Percentiles rank a stretch among this genome's conserved stretches.
phyloP scores from a whole-genome alignment of 2,329 filamentous ascomycete species.

The Aciculosporium take region DNA sequence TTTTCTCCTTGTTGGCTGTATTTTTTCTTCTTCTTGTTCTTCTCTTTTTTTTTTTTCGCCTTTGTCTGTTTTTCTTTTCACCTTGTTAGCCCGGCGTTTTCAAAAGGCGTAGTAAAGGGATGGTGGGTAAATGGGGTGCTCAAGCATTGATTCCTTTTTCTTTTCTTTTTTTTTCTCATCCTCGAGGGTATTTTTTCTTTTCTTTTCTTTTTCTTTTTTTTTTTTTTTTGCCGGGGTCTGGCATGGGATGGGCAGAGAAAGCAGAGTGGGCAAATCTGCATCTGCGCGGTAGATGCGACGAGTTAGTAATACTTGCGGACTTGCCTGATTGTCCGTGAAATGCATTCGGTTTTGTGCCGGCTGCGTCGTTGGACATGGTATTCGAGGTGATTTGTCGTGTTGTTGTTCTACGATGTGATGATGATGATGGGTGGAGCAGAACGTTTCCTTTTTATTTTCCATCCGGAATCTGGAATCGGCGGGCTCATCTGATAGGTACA shows the following conservation, averaged over 20 bases:
- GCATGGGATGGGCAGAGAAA: not conserved
- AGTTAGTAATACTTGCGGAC: not conserved
- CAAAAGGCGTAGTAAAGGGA: constrained; percentile 4
- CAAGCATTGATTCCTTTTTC: not conserved
- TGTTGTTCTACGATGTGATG: not conserved
- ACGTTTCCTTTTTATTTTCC: not conserved
- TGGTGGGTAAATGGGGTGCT: constrained; percentile 2
- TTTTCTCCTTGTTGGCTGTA: not conserved
- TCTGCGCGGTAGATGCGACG: not conserved
- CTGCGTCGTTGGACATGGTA: too few species aligned
- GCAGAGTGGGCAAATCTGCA: not conserved
- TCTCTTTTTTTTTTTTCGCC: not conserved
- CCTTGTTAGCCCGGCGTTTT: constrained; percentile 5
- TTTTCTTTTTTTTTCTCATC: not conserved
- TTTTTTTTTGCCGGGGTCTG: not conserved
- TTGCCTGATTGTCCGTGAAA: not conserved
- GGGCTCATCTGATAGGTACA: not conserved
- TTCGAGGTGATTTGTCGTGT: too few species aligned
- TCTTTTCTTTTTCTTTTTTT: not conserved
- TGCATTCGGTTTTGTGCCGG: not conserved
- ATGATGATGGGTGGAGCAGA: not conserved
- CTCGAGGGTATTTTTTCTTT: too few species aligned
- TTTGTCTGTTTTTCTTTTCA: not conserved
- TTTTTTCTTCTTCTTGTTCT: not conserved
- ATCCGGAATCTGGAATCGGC: not conserved